Percentiles rank a stretch among this genome's conserved stretches.
These are phyloP conservation scores for Tetradesmus obliquus DNA, from an alignment of 139 green algal species.

Conservation along the genomic window DNA sequence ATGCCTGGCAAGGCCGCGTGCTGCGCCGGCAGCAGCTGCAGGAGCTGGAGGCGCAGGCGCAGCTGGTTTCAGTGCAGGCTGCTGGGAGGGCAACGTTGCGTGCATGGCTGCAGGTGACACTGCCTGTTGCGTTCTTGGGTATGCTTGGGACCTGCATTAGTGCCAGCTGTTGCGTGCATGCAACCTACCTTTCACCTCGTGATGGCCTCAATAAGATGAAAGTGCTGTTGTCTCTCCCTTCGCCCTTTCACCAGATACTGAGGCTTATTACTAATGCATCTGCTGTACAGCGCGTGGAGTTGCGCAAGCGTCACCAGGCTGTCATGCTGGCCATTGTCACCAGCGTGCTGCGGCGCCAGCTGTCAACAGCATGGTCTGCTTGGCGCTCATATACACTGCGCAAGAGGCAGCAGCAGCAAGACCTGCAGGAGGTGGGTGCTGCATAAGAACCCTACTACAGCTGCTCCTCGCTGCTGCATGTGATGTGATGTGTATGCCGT, in stretches of 20 bases:
- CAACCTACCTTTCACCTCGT: too few relatives aligned
- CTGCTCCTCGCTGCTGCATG: neutral
- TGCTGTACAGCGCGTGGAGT: neutral
- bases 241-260: too few relatives aligned
- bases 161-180: too few relatives aligned
- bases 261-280: neutral
- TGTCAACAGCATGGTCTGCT: neutral
- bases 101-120: constrained; percentile 17
- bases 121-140: neutral
- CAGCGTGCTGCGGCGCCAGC: neutral
- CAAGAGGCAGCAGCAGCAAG: constrained; percentile 14
- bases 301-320: neutral
- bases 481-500: neutral
- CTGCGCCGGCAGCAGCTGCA: constrained; percentile 20
- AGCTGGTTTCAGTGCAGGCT: neutral
- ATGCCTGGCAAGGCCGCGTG: constrained; percentile 8
- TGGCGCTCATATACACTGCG: constrained; percentile 3
- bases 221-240: too few relatives aligned
- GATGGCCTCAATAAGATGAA: too few relatives aligned
- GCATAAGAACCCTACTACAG: neutral
- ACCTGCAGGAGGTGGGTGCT: constrained; percentile 4
- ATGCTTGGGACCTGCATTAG: too few relatives aligned
- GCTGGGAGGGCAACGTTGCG: constrained; percentile 12
- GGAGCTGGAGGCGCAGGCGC: constrained; percentile 6
- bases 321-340: constrained; percentile 22